A percentile compares a stretch with the other conserved stretches of the same genome.
phyloP scores from a whole-genome alignment of 768 basidiomycete genomes.

The Leccinum fibrillosum region DNA sequence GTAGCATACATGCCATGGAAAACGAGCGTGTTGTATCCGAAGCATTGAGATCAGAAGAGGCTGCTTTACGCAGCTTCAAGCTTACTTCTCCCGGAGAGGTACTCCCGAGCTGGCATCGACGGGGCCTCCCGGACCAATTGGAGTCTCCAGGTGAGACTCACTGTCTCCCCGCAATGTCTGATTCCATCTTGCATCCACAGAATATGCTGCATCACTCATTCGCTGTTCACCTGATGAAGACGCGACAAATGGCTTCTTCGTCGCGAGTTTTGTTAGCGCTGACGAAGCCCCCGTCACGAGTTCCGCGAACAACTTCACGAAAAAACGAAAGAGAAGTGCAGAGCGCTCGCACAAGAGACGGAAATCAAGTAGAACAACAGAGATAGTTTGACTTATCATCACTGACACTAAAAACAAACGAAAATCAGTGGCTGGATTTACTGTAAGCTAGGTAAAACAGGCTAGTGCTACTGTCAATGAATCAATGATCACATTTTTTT shows the following conservation, averaged over 20 bases:
- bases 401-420: neutral
- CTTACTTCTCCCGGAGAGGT: conserved; percentile 68
- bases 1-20: conserved; percentile 86
- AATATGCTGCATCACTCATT: conserved; percentile 55
- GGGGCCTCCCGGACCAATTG: conserved; percentile 71
- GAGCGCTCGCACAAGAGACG: conserved; percentile 18
- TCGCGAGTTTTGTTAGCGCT: conserved; percentile 74
- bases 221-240: conserved; percentile 82
- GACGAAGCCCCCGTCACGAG: neutral
- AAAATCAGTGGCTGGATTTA: conserved; percentile 11
- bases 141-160: conserved; percentile 15
- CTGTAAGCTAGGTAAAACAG: conserved; percentile 21
- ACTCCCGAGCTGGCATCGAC: conserved; percentile 77
- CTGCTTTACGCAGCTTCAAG: conserved; percentile 52
- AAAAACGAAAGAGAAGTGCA: conserved; percentile 28
- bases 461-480: conserved; percentile 22
- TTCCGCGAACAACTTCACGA: conserved; percentile 4
- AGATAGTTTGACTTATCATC: neutral
- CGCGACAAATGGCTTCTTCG: conserved; percentile 95
- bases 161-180: neutral
- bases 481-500: conserved; percentile 29
- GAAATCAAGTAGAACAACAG: conserved; percentile 13
- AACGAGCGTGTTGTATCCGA: conserved; percentile 88
- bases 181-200: conserved; percentile 30
- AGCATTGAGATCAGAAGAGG: conserved; percentile 72